Evolutionary conservation across 2,329 filamentous ascomycete species (phyloP), one percentile per base, ranked within the genome.

Genomic region (Pseudofabraea citricarpa): DNA sequence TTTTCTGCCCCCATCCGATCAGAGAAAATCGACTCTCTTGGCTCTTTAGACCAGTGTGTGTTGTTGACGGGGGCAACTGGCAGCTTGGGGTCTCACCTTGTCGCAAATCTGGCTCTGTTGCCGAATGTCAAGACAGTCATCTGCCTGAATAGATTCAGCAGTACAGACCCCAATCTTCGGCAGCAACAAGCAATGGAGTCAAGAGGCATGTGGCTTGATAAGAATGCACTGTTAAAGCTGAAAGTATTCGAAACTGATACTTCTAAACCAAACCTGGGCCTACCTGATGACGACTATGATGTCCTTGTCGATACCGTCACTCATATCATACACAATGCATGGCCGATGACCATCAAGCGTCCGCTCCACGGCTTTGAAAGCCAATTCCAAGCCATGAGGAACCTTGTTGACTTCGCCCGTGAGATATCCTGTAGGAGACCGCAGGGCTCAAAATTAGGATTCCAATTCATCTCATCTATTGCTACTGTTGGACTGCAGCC

Each of bases 251-350:
- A 69, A 31, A 64, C 66, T 0, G 68, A 75, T 47, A 64, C 58
- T 1, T 53, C 61, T 0, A 68, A 71, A 23, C 57, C 64, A 1
- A 27, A 27, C 24, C 62, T 79, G 0, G 74, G 73, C 0, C 58
- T 79, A 0, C 18, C 58, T 0, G 13, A 44, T 0, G 31, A 51
- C 4, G 57, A 64, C 1, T 76, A 77, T 49, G 31, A 56, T 2
- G 18, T 39, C 0, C 62, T 78, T 1, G 52, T 59, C 0, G n/a
- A 49, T 0, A 52, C 41, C 2, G 70, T 69, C 7, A 78, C 74
- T 0, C 69, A 75, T 45, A 67, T 79, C 31, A 44, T 74, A 16
- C 72, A 76, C 53, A 74, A 70, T 38, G 73, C 72, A 0, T 77
- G 72, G 71, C 68, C 66, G 1, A 75, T 76, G 71, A 70, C 60